These are phyloP conservation scores for Xylariales sp. DNA, from an alignment of 2,329 filamentous ascomycete species.

Conservation along the genomic window DNA sequence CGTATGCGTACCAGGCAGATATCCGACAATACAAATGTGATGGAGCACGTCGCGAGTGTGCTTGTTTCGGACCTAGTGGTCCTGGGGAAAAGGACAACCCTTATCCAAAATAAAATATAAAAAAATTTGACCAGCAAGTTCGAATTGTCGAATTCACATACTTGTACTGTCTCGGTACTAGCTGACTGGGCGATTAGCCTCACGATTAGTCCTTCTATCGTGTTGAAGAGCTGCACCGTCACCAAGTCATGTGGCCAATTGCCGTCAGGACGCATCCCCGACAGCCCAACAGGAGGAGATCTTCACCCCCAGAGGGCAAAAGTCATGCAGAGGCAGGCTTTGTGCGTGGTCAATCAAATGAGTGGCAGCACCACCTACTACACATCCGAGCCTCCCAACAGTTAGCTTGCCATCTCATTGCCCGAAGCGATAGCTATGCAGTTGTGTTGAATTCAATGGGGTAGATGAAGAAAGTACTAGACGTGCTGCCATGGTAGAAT, in stretches of 20 bases:
- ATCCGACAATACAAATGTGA: constrained; percentile 10
- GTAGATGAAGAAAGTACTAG: constrained; percentile 4
- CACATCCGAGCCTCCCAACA: neutral
- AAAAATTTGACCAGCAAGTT: constrained; percentile 4
- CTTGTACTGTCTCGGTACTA: constrained; percentile 33
- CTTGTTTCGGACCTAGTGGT: constrained; percentile 3
- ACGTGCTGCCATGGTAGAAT: constrained; percentile 3
- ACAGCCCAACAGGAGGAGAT: constrained; percentile 12
- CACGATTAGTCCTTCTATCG: constrained; percentile 45
- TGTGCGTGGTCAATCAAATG: constrained; percentile 4
- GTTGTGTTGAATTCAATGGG: neutral
- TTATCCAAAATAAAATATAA: neutral
- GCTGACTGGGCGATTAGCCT: constrained; percentile 46
- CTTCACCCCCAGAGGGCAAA: constrained; percentile 13
- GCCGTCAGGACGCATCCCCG: constrained; percentile 3
- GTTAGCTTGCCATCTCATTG: constrained; percentile 1
- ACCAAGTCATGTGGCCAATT: constrained; percentile 17
- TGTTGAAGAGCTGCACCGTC: constrained; percentile 32
- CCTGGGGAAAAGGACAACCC: neutral
- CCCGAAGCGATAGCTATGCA: constrained; percentile 6
- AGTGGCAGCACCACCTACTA: neutral
- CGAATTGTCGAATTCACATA: constrained; percentile 7
- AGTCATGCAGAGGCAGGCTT: neutral
- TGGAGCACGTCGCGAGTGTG: constrained; percentile 5
- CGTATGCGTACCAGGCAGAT: constrained; percentile 4